Conservation (phyloP, 805 yeast species). For the Starmera dryadoides region DNA sequence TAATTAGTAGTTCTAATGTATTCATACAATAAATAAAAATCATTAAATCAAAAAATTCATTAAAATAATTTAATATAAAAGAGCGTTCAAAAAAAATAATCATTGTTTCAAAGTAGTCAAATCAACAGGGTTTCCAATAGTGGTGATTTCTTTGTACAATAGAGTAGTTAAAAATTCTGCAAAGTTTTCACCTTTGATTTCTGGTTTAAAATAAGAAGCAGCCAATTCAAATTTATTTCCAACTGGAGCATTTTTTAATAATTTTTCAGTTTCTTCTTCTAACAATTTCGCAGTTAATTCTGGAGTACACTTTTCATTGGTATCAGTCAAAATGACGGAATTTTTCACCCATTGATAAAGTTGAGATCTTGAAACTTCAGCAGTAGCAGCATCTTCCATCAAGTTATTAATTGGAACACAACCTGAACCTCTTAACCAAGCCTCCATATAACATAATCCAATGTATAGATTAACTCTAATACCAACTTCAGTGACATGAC, state of each 20-base stretch:
- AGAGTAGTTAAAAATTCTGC: constrained; percentile 72
- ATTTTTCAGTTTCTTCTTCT: constrained; percentile 53
- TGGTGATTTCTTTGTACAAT: constrained; percentile 57
- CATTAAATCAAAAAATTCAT: too few species aligned
- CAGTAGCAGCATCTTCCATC: constrained; percentile 90
- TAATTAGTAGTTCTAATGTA: too few species aligned
- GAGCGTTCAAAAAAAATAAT: not conserved
- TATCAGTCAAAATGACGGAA: constrained; percentile 49
- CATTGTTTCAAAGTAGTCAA: constrained; percentile 9
- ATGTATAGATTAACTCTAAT: constrained; percentile 65
- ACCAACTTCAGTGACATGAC: constrained; percentile 61
- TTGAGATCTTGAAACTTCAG: constrained; percentile 80
- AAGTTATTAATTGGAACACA: constrained; percentile 81
- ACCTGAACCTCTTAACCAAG: constrained; percentile 79
- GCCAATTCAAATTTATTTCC: constrained; percentile 65
- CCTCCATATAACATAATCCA: constrained; percentile 77
- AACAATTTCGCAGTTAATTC: constrained; percentile 49
- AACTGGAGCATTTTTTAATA: constrained; percentile 33
- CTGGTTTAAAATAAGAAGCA: constrained; percentile 62
- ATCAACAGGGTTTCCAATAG: constrained; percentile 22
- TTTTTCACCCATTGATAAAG: constrained; percentile 81
- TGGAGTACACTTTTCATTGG: constrained; percentile 51
- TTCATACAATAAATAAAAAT: too few species aligned
- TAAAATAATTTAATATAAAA: too few species aligned
- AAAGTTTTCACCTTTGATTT: constrained; percentile 62